Base-by-base conservation (phyloP, 176 grass and related monocot species). In the Oryza punctata region DNA sequence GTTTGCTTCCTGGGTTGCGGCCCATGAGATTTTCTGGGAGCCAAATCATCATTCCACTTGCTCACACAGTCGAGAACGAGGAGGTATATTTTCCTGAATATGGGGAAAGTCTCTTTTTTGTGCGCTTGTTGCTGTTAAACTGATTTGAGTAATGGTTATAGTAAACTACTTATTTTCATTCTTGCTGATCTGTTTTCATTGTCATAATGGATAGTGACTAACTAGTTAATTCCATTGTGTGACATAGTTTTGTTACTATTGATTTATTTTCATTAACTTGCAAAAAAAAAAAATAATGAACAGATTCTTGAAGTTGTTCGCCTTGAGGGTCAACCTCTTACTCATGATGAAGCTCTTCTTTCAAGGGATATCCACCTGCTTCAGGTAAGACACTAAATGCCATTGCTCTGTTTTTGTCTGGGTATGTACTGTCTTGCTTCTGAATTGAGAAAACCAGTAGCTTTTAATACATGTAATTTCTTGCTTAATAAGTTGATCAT, bases 291-390 rank as follows among this genome's bases (percentile, higher is more conserved):
- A n/a, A n/a, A n/a, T n/a, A 81, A 73, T 70, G 57, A 70, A 15
- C 93, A 98, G 95, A 91, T 93, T 90, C 96, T 98, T 89, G 96
- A 98, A 85, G 90, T 95, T 52, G 91, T 95, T 78, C 90, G 91
- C 23, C 92, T 98, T 77, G 91, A 95, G 86, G 90, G 91, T 14
- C 93, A 98, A 47, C 73, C 91, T 77, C 81, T 95, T 84, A 87
- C 61, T 87, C 89, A 90, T 83, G 96, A 98, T 71, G 92, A 94
- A 81, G 89, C 70, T 32, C 35, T 91, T 78, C 69, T 93, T 77
- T 90, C 92, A 78, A 91, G 89, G 64, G 93, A 98, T 47, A 89
- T 98, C 41, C 88, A 98, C 88, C 83, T 98, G 32, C 87, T 98
- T 61, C 96, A 98, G 92, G 96, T 95, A 84, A 50, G 69, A 47